Conservation (phyloP, 2,329 filamentous ascomycete species). For the Cladobotryum protrusum region DNA sequence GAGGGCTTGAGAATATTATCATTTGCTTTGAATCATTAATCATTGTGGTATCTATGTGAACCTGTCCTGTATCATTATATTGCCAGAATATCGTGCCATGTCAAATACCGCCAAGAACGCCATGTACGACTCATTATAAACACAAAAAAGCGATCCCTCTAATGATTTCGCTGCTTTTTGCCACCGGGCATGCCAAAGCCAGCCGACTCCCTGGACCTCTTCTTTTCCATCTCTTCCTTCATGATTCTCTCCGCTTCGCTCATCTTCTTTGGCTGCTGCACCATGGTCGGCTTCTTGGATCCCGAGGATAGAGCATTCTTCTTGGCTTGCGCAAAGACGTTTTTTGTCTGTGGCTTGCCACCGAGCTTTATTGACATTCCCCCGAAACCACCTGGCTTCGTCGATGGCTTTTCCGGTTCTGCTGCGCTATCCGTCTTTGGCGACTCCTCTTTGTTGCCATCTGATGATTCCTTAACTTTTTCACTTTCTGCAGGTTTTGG, state of each 20-base stretch:
- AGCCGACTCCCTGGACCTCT: constrained; percentile 47
- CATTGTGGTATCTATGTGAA: constrained; percentile 7
- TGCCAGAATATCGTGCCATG: neutral
- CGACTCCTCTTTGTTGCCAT: constrained; percentile 5
- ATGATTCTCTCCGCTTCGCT: constrained; percentile 85
- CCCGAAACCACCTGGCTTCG: constrained; percentile 28
- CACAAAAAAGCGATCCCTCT: neutral
- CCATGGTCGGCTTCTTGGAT: constrained; percentile 53
- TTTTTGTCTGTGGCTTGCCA: constrained; percentile 63
- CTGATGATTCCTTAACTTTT: neutral
- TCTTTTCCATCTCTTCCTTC: constrained; percentile 74
- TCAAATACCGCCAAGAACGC: constrained; percentile 9
- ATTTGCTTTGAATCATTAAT: neutral
- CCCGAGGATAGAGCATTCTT: constrained; percentile 62
- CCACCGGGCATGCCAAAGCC: constrained; percentile 40
- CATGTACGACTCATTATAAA: neutral
- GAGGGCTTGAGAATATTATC: neutral
- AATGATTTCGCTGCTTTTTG: constrained; percentile 46
- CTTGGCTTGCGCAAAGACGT: constrained; percentile 62
- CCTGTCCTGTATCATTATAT: neutral
- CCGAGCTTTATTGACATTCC: constrained; percentile 59
- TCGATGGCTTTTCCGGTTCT: constrained; percentile 15
- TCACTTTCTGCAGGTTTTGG: neutral
- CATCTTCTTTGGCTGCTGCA: constrained; percentile 71
- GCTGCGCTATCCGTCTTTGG: constrained; percentile 7